A percentile compares a stretch with the other conserved stretches of the same genome.
Evolutionary conservation across 805 yeast genomes (phyloP).

Genomic region (Wickerhamiella allomyrinae): DNA sequence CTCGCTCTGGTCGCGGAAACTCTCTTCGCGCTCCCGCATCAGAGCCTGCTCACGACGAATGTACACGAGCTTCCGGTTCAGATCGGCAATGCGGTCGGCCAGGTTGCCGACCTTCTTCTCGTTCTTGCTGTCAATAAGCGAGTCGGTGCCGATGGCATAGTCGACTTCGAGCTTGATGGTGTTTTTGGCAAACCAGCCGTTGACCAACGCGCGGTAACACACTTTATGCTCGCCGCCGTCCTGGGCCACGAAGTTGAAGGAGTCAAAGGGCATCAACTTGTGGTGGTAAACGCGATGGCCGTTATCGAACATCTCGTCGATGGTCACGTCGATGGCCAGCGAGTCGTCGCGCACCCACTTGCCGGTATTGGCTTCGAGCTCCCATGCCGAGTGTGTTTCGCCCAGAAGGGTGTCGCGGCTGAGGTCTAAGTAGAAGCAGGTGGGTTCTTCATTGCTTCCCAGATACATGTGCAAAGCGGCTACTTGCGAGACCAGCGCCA

Average conservation of each 20-base stretch:
- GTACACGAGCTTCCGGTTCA: conserved; percentile 42
- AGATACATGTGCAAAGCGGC: conserved; percentile 64
- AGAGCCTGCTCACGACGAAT: conserved; percentile 51
- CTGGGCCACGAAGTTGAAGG: conserved; percentile 66
- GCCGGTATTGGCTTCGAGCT: conserved; percentile 35
- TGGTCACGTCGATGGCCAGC: conserved; percentile 50
- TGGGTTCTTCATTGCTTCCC: conserved; percentile 50
- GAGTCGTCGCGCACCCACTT: conserved; percentile 38
- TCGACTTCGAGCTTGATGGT: conserved; percentile 61
- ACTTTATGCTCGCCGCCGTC: conserved; percentile 77
- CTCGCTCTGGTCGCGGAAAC: conserved; percentile 68
- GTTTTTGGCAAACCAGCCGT: conserved; percentile 49
- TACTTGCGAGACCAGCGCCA: conserved; percentile 8
- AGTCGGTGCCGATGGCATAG: conserved; percentile 49
- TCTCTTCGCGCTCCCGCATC: conserved; percentile 52
- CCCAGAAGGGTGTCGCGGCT: conserved; percentile 66
- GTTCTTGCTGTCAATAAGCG: conserved; percentile 44
- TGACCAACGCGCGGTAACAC: conserved; percentile 48
- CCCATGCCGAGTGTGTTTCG: conserved; percentile 56
- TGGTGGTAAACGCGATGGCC: conserved; percentile 66
- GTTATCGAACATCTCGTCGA: conserved; percentile 72
- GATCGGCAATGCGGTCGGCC: conserved; percentile 39
- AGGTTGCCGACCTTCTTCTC: conserved; percentile 40
- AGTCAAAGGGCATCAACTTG: conserved; percentile 43
- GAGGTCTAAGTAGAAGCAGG: conserved; percentile 75